These are phyloP conservation scores for Podila clonocystis DNA, from an alignment of 192 early-diverging fungal species.

Conservation along the genomic window DNA sequence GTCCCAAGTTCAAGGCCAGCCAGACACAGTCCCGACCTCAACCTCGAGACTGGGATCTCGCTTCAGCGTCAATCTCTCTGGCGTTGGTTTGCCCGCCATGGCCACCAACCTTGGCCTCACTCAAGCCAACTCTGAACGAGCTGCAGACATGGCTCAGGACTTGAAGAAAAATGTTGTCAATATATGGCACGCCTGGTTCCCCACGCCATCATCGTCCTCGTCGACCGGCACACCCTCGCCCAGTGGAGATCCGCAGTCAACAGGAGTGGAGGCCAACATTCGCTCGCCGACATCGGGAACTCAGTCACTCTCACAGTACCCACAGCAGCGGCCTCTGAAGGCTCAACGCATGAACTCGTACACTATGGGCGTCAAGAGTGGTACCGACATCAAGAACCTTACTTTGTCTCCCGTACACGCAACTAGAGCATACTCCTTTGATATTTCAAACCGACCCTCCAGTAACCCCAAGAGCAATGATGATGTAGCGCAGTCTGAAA, in stretches of 20 bases:
- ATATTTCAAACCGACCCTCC: conserved; percentile 4
- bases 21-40: background rate
- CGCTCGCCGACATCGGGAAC: conserved; percentile 20
- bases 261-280: background rate
- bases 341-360: conserved; percentile 38
- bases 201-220: conserved; percentile 18
- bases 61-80: conserved; percentile 44
- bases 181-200: conserved; percentile 50
- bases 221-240: background rate
- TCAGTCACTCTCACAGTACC: conserved; percentile 29
- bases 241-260: background rate
- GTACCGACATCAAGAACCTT: background rate
- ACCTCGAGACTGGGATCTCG: conserved; percentile 15
- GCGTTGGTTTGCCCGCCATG: conserved; percentile 35
- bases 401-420: background rate
- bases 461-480: background rate
- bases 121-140: conserved; percentile 48
- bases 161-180: conserved; percentile 49
- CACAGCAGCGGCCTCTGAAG: conserved; percentile 22
- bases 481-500: background rate
- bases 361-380: conserved; percentile 19
- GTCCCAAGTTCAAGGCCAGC: background rate
- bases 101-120: conserved; percentile 43
- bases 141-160: conserved; percentile 50
- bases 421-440: conserved; percentile 9